Conservation (phyloP, 345 rosid genomes). For the Ceriops zippeliana region DNA sequence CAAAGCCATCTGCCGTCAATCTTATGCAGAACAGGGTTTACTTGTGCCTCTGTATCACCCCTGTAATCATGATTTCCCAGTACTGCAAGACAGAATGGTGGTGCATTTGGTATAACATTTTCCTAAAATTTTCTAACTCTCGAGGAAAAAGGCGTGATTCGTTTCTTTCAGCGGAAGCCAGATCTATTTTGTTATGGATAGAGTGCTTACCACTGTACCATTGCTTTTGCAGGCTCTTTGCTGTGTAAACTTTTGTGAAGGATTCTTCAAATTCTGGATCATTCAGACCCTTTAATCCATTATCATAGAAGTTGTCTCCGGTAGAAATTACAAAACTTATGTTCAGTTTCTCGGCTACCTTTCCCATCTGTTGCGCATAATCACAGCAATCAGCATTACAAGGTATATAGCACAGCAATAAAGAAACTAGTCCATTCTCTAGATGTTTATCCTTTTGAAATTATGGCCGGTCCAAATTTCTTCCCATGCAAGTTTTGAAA, state of each 20-base stretch:
- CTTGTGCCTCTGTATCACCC: slow-evolving; percentile 31
- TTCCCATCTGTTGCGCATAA: slow-evolving; percentile 42
- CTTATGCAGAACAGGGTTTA: slow-evolving; percentile 16
- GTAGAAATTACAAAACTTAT: slow-evolving; percentile 47
- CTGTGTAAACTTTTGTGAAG: slow-evolving; percentile 40
- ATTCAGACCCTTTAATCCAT: slow-evolving; percentile 38
- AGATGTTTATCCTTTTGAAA: no score
- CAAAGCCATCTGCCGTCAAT: slow-evolving; percentile 35
- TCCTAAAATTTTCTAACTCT: no score
- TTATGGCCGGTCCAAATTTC: no score
- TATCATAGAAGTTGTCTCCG: slow-evolving; percentile 52
- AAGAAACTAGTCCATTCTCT: no score
- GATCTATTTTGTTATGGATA: neutral
- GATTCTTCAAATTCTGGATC: slow-evolving; percentile 44
- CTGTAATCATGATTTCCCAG: slow-evolving; percentile 44
- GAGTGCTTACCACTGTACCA: slow-evolving; percentile 43
- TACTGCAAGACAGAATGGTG: slow-evolving; percentile 10
- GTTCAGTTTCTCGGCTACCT: slow-evolving; percentile 37
- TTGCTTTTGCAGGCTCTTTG: slow-evolving; percentile 41
- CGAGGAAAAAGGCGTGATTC: neutral
- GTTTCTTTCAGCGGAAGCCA: neutral
- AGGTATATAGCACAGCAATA: no score
- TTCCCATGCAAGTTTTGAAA: no score
- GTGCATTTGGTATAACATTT: neutral
- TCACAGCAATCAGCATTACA: neutral